Percentiles rank a stretch among this genome's conserved stretches.
Evolutionary conservation across 2,329 filamentous ascomycete genomes (phyloP).

Genomic region (Domatiomyces catenatus): DNA sequence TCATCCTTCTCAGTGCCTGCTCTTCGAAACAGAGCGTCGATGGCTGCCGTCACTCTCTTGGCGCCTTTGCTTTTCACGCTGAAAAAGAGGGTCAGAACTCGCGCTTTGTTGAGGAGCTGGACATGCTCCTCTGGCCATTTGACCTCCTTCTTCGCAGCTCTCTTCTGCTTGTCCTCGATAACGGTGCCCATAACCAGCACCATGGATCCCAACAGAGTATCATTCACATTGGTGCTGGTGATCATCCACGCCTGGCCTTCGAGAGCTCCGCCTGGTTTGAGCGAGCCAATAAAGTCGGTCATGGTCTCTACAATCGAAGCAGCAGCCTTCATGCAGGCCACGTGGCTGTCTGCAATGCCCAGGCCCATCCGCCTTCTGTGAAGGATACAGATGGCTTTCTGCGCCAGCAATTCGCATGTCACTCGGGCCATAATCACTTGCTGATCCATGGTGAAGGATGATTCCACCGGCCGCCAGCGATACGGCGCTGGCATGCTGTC

Average conservation of each 20-base stretch:
- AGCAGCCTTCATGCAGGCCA: background rate
- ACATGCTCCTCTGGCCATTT: background rate
- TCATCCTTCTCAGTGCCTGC: background rate
- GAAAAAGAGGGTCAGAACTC: background rate
- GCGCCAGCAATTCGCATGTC: constrained; percentile 37
- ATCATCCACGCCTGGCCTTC: background rate
- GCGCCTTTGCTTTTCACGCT: background rate
- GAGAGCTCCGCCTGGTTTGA: background rate
- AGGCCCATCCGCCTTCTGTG: constrained; percentile 22
- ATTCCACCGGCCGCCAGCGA: constrained; percentile 7
- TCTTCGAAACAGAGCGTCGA: background rate
- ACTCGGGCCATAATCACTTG: constrained; percentile 38
- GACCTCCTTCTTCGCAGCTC: background rate
- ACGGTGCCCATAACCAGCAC: background rate
- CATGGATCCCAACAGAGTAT: background rate
- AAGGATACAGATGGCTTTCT: constrained; percentile 38
- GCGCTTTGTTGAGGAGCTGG: background rate
- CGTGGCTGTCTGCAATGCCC: background rate
- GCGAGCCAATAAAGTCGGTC: background rate
- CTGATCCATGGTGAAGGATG: constrained; percentile 33
- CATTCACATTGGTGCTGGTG: background rate
- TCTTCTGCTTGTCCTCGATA: background rate
- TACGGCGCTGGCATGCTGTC: background rate
- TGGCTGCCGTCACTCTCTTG: background rate
- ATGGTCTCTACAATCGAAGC: background rate